Percentiles rank a stretch among this genome's conserved stretches.
phyloP scores from a whole-genome alignment of 257 asterid genomes.

The Echium plantagineum region DNA sequence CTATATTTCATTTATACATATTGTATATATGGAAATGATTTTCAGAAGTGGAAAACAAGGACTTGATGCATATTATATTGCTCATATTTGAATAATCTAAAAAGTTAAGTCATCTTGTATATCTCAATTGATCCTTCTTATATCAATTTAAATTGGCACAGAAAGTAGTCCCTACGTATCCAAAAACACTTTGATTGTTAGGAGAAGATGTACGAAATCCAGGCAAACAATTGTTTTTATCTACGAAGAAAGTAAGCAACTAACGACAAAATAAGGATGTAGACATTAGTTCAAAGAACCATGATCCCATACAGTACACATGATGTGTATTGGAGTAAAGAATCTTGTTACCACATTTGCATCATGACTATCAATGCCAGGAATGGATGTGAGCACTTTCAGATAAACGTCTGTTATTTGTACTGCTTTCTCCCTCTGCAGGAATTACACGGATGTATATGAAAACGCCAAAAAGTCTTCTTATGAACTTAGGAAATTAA shows the following conservation, averaged over 20 bases:
- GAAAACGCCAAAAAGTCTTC: conserved; percentile 5
- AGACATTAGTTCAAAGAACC: not conserved
- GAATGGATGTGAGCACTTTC: conserved; percentile 80
- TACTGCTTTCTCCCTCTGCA: conserved; percentile 66
- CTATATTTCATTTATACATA: not conserved
- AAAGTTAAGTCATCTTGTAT: not conserved
- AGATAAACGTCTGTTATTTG: conserved; percentile 57
- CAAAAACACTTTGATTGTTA: too few species aligned
- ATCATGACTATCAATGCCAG: conserved; percentile 79
- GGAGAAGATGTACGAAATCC: too few species aligned
- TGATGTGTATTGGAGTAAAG: too few species aligned
- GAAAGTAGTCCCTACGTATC: not conserved
- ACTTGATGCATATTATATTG: not conserved
- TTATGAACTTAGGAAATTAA: conserved; percentile 5
- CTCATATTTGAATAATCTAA: not conserved
- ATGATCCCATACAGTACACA: not conserved
- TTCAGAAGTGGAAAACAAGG: not conserved
- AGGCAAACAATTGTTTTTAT: too few species aligned
- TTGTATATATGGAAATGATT: not conserved
- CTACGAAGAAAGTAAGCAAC: too few species aligned
- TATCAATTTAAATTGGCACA: not conserved
- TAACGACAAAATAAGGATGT: too few species aligned
- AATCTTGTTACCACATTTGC: conserved; percentile 73
- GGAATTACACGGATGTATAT: conserved; percentile 15
- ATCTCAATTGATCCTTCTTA: not conserved